Conservation (phyloP, 2,329 filamentous ascomycete species). For the Fusarium austroafricanum region DNA sequence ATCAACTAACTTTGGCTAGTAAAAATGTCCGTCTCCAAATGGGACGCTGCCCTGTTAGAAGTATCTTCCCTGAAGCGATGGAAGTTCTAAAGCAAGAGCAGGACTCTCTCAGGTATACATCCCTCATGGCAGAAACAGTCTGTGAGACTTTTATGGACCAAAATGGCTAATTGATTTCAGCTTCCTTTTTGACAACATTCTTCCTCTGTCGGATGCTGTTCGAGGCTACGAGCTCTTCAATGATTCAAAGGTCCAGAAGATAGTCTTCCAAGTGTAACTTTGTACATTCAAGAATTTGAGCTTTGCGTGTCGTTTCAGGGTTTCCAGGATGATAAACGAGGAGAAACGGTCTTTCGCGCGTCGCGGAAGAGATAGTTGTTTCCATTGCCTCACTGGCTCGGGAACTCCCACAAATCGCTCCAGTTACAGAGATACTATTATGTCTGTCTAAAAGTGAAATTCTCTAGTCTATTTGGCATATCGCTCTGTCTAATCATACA, state of each 20-base stretch:
- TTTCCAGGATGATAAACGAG: no score
- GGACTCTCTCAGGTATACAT: slow-evolving; percentile 70
- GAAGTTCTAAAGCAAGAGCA: slow-evolving; percentile 73
- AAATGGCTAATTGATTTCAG: slow-evolving; percentile 53
- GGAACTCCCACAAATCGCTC: no score
- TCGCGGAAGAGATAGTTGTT: no score
- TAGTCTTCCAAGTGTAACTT: slow-evolving; percentile 67
- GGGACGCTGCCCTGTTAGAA: slow-evolving; percentile 80
- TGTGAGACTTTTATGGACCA: no score
- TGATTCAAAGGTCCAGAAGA: slow-evolving; percentile 78
- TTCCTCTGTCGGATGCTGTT: slow-evolving; percentile 74
- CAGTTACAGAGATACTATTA: no score
- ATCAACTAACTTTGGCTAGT: slow-evolving; percentile 50
- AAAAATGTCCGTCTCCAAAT: slow-evolving; percentile 83
- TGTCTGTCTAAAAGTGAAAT: background rate
- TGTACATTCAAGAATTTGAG: no score
- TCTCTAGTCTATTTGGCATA: background rate
- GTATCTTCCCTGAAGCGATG: slow-evolving; percentile 74
- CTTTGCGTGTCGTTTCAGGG: no score
- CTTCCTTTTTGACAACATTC: slow-evolving; percentile 81
- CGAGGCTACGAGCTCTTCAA: slow-evolving; percentile 79
- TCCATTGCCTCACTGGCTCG: no score
- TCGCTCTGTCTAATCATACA: background rate
- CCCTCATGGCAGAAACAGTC: no score
- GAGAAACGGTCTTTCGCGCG: no score